Evolutionary conservation across 108 stramenopile species (phyloP).

Genomic region (Fistulifera solaris): DNA sequence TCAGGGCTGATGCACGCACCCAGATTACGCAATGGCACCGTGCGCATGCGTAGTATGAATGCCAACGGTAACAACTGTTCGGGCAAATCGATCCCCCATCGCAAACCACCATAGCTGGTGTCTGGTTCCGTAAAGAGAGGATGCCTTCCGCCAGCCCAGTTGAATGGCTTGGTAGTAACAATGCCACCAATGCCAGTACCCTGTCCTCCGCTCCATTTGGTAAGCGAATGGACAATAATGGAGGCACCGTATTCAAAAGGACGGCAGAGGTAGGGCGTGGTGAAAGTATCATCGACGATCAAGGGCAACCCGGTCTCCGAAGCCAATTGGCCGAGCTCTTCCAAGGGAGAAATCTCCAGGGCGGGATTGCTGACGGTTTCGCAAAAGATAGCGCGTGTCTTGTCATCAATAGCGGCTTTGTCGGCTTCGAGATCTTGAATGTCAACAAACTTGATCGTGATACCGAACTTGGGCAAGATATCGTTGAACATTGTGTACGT

Average conservation of each 20-base stretch:
- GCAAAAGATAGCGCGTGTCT: conserved; percentile 76
- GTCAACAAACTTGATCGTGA: conserved; percentile 67
- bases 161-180: conserved; percentile 56
- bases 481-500: conserved; percentile 76
- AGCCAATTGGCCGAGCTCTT: conserved; percentile 50
- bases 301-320: conserved; percentile 62
- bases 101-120: conserved; percentile 54
- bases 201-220: conserved; percentile 91
- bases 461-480: conserved; percentile 64
- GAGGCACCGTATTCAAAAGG: conserved; percentile 82
- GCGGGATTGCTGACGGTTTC: conserved; percentile 67
- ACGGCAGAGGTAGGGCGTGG: conserved; percentile 63
- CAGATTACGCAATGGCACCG: conserved; percentile 71
- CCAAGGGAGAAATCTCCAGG: conserved; percentile 56
- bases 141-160: conserved; percentile 77
- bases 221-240: conserved; percentile 66
- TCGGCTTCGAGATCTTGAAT: conserved; percentile 44
- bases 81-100: conserved; percentile 73
- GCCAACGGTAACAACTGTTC: conserved; percentile 57
- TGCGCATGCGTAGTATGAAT: conserved; percentile 57
- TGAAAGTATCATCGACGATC: conserved; percentile 85
- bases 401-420: conserved; percentile 54
- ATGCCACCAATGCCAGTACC: conserved; percentile 63
- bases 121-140: conserved; percentile 64
- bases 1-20: conserved; percentile 78